Evolutionary conservation across 192 early-diverging fungal genomes (phyloP).

Genomic region (Podila minutissima): DNA sequence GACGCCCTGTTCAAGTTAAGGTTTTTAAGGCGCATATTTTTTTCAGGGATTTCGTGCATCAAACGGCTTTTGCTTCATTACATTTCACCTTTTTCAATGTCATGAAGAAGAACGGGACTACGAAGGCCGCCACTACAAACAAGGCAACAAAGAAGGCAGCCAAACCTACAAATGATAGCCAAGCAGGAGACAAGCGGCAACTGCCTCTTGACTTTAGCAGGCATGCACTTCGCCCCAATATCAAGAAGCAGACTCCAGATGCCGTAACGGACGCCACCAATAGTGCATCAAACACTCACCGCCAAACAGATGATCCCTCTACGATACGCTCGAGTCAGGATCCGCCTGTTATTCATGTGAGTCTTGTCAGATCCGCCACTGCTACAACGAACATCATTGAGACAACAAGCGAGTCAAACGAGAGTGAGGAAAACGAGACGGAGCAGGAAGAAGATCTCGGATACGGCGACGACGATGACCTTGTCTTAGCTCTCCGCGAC

Average conservation of each 20-base stretch:
- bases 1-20: too few relatives aligned
- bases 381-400: not conserved
- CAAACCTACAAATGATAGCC: not conserved
- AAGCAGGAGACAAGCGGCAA: conserved; percentile 31
- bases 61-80: too few relatives aligned
- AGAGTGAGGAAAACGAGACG: not conserved
- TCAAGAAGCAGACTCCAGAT: conserved; percentile 16
- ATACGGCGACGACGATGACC: conserved; percentile 9
- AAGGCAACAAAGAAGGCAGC: not conserved
- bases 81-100: not conserved
- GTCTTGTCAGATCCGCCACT: conserved; percentile 2
- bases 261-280: conserved; percentile 31
- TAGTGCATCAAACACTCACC: not conserved
- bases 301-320: not conserved
- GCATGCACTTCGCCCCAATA: conserved; percentile 23
- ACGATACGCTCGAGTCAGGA: conserved; percentile 1
- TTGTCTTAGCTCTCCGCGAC: not conserved
- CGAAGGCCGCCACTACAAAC: not conserved
- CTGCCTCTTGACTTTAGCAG: conserved; percentile 49
- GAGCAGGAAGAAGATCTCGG: not conserved
- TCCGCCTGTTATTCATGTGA: conserved; percentile 33
- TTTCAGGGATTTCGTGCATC: too few relatives aligned
- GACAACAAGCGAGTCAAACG: not conserved
- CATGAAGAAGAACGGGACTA: not conserved
- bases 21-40: too few relatives aligned